Conservation (phyloP, 306 rosid genomes). For the Ammopiptanthus mongolicus region DNA sequence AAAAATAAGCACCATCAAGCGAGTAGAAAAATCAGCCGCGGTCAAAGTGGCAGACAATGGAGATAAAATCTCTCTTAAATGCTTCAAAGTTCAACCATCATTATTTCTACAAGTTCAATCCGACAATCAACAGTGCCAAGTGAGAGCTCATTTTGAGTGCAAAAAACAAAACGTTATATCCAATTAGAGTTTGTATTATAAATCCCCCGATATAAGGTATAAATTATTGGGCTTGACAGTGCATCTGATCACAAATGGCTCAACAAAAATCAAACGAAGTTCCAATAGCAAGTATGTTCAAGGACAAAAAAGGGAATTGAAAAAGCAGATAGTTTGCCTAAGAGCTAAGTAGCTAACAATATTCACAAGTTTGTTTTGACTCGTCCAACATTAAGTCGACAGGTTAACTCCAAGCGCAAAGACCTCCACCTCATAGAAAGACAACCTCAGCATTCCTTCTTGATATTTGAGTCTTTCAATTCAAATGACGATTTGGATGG, state of each 20-base stretch:
- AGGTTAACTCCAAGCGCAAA: constrained; percentile 5
- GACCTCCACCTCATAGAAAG: not conserved
- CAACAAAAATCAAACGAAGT: not conserved
- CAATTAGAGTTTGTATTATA: not conserved
- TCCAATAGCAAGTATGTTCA: not conserved
- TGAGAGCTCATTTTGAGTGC: not conserved
- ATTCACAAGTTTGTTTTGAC: constrained; percentile 50
- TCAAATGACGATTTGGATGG: constrained; percentile 22
- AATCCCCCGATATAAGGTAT: not conserved
- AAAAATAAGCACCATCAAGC: not conserved
- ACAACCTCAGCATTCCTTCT: constrained; percentile 20
- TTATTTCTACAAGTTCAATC: not conserved
- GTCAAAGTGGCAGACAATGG: not conserved
- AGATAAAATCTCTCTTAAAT: not conserved
- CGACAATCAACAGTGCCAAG: not conserved
- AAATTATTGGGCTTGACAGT: not conserved
- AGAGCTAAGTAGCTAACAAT: not conserved
- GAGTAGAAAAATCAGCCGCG: not conserved
- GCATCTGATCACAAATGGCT: not conserved
- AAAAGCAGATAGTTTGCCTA: not conserved
- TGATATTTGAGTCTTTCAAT: not conserved
- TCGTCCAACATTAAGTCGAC: constrained; percentile 8
- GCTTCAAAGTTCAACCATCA: not conserved
- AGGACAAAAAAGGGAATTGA: not conserved
- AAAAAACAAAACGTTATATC: not conserved